Evolutionary conservation across 2,329 filamentous ascomycete genomes (phyloP), one percentile per base, ranked within the genome.

Genomic region (Karstenula rhodostoma): DNA sequence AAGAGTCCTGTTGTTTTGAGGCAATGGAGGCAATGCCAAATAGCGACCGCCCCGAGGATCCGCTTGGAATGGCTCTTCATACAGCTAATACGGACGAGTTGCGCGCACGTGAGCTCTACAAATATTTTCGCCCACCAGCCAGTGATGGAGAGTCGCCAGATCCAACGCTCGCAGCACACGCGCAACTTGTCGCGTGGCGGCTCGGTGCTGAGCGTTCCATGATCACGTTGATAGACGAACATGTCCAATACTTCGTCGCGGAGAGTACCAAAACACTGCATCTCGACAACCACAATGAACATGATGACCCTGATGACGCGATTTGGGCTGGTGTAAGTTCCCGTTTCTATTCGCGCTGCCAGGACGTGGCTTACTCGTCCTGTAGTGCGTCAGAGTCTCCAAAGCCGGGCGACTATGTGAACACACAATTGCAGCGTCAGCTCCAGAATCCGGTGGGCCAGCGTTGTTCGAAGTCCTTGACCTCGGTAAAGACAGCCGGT

Each of bases 211-310:
- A 74, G 25, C 71, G 78, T 12, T 72, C 70, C 27, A 73, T 80
- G 65, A 69, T 81, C 56, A 81, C 78, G 61, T 74, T 85, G 12
- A 81, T 85, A 56, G 83, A 84, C 63, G 76, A 78, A 23, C 76
- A 81, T 9, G 77, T 73, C 23, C 82, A 84, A 62, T 84, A 82
- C 59, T 80, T 85, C 29, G 69, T 86, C 17, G 82, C 82, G n/a
- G 84, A 86, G 67, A 79, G 82, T 17, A 83, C 82, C 3, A 77
- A 75, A 59, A 79, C 77, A 0, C 65, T 79, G 7, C 74, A 74
- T 53, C 69, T 83, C 10, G 74, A 75, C 29, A 67, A 81, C 32
- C 68, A 68, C 27, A 59, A 65, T 4, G 60, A 71, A 3, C 73
- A 71, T 43, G 77, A 81, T 10, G 63, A 74, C 2, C 53, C 71